These are phyloP conservation scores for Ophiostoma populinum DNA, from an alignment of 2,329 filamentous ascomycete genomes.

Conservation along the genomic window DNA sequence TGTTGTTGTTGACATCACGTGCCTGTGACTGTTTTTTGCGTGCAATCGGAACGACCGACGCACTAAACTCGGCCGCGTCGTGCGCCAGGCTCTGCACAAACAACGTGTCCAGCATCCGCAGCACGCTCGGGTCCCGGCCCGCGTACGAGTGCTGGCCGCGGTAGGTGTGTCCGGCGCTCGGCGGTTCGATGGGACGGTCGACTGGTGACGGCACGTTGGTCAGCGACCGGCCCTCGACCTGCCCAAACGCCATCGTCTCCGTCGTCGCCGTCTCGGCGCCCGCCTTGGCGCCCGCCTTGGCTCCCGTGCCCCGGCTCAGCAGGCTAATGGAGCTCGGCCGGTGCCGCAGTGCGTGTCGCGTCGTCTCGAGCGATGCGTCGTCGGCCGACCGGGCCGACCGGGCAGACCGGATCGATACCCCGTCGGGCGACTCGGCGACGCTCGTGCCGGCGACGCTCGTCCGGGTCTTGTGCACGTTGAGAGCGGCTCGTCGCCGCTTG, in stretches of 20 bases:
- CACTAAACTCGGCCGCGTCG: conserved; percentile 57
- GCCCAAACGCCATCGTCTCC: conserved; percentile 40
- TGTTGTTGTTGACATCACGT: conserved; percentile 11
- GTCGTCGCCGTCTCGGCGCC: conserved; percentile 41
- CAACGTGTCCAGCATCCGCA: conserved; percentile 66
- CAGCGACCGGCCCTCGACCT: conserved; percentile 38
- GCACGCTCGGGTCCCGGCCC: conserved; percentile 55
- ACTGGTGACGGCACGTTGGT: conserved; percentile 16
- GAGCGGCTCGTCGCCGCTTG: conserved; percentile 31
- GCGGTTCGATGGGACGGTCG: conserved; percentile 9
- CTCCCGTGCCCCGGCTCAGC: conserved; percentile 35
- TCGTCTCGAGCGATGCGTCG: conserved; percentile 4
- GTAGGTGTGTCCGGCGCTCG: too few species aligned
- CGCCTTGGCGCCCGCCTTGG: conserved; percentile 38
- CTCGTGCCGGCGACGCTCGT: too few species aligned
- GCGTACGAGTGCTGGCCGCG: conserved; percentile 65
- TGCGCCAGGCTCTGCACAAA: conserved; percentile 57
- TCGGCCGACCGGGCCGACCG: conserved; percentile 21
- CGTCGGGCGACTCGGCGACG: too few species aligned
- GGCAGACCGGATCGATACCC: conserved; percentile 7
- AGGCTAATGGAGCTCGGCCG: conserved; percentile 43
- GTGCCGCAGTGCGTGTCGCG: conserved; percentile 25
- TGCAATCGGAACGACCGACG: conserved; percentile 50
- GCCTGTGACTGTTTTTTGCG: conserved; percentile 23
- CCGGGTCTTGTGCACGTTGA: conserved; percentile 32